phyloP scores from a whole-genome alignment of 768 basidiomycete genomes.

The Holtermanniella nyarrowii region DNA sequence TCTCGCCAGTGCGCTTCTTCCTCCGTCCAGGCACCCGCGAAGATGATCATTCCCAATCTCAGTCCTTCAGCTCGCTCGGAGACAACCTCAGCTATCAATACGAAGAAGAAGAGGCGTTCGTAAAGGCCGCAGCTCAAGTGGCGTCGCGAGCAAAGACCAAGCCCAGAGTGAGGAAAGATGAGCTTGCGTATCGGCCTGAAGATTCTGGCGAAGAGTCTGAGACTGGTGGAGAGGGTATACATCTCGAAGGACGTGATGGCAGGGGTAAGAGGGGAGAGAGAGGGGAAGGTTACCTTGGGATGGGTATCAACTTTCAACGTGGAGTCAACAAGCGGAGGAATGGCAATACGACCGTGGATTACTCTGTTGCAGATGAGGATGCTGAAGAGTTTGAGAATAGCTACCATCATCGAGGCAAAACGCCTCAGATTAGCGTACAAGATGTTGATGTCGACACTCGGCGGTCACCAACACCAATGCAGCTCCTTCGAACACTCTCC shows the following conservation, averaged over 20 bases:
- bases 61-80: constrained; percentile 23
- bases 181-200: constrained; percentile 33
- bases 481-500: constrained; percentile 19
- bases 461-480: constrained; percentile 26
- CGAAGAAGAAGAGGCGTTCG: constrained; percentile 23
- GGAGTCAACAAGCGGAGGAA: constrained; percentile 13
- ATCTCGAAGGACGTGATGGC: constrained; percentile 20
- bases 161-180: constrained; percentile 17
- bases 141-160: not conserved
- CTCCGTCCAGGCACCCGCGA: constrained; percentile 18
- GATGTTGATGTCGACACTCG: constrained; percentile 5
- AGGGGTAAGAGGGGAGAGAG: constrained; percentile 25
- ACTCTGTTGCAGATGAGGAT: constrained; percentile 6
- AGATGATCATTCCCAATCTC: constrained; percentile 14
- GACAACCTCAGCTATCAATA: constrained; percentile 23
- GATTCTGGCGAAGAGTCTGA: constrained; percentile 21
- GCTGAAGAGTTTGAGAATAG: constrained; percentile 1
- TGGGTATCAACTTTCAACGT: constrained; percentile 27
- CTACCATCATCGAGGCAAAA: constrained; percentile 9
- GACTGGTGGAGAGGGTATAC: constrained; percentile 19
- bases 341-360: constrained; percentile 9
- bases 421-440: not conserved
- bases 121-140: constrained; percentile 11
- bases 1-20: constrained; percentile 34
- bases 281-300: constrained; percentile 34